Conservation (phyloP, 805 yeast genomes). For the Starmerella geochares region DNA sequence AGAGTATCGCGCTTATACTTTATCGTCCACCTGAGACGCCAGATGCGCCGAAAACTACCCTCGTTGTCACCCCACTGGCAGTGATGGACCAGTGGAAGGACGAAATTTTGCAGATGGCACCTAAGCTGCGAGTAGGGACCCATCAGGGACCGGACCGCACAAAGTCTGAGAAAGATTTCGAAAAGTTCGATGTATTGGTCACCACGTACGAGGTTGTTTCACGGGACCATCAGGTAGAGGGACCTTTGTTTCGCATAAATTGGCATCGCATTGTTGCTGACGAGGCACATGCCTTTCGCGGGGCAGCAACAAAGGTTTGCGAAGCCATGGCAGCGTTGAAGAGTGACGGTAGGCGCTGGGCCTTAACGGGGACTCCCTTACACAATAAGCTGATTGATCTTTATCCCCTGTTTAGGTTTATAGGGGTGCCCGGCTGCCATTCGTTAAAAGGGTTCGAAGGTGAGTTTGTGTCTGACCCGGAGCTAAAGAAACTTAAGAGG, state of each 20-base stretch:
- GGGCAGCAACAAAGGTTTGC: constrained; percentile 39
- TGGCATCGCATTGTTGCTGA: constrained; percentile 55
- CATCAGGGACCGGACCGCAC: constrained; percentile 32
- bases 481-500: constrained; percentile 26
- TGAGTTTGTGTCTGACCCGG: constrained; percentile 3
- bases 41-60: constrained; percentile 27
- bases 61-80: constrained; percentile 38
- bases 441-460: neutral
- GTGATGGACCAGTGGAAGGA: constrained; percentile 36
- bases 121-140: constrained; percentile 27
- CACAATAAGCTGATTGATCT: constrained; percentile 49
- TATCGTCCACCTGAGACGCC: constrained; percentile 27
- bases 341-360: constrained; percentile 41
- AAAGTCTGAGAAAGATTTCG: constrained; percentile 17
- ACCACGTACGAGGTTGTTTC: constrained; percentile 31
- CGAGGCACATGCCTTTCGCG: constrained; percentile 56
- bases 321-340: constrained; percentile 38
- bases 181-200: constrained; percentile 31
- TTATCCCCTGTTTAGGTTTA: constrained; percentile 40
- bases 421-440: constrained; percentile 21
- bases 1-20: constrained; percentile 56
- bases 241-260: constrained; percentile 26
- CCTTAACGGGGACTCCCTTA: constrained; percentile 56
- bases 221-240: constrained; percentile 26
- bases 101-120: constrained; percentile 35